phyloP scores from a whole-genome alignment of 2,329 filamentous ascomycete species.

The Pseudonectria buxi region DNA sequence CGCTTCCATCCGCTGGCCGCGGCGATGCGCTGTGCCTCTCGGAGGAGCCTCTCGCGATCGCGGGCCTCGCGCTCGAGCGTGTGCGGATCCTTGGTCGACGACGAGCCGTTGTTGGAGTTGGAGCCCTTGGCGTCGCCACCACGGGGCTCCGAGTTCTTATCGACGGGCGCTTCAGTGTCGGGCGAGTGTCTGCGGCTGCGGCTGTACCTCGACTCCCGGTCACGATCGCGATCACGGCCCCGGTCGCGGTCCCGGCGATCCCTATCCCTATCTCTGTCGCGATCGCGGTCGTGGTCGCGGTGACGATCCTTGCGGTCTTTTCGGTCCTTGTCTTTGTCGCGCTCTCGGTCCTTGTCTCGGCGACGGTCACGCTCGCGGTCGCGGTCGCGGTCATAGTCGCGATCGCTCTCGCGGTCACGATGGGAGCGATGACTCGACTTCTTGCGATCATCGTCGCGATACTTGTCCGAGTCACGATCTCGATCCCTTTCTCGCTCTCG shows the following conservation, averaged over 20 bases:
- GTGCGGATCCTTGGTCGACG: slow-evolving; percentile 51
- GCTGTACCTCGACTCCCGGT: slow-evolving; percentile 27
- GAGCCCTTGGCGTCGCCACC: slow-evolving; percentile 33
- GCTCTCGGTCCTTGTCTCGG: slow-evolving; percentile 33
- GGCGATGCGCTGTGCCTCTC: slow-evolving; percentile 61
- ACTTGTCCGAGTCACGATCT: slow-evolving; percentile 34
- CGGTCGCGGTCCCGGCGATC: slow-evolving; percentile 25
- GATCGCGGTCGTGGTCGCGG: slow-evolving; percentile 24
- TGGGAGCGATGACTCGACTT: slow-evolving; percentile 36
- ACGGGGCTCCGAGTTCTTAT: slow-evolving; percentile 34
- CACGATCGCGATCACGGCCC: slow-evolving; percentile 27
- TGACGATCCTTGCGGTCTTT: slow-evolving; percentile 35
- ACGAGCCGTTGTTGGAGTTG: slow-evolving; percentile 28
- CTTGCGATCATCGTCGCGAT: slow-evolving; percentile 38
- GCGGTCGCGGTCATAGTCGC: slow-evolving; percentile 12
- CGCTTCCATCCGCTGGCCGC: slow-evolving; percentile 46
- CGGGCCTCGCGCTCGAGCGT: slow-evolving; percentile 62
- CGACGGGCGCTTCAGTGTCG: slow-evolving; percentile 24
- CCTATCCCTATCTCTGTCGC: slow-evolving; percentile 27
- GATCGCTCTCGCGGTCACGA: slow-evolving; percentile 33
- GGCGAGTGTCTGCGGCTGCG: slow-evolving; percentile 27
- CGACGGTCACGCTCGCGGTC: slow-evolving; percentile 30
- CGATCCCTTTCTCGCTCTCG: slow-evolving; percentile 11
- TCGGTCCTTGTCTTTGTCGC: slow-evolving; percentile 28
- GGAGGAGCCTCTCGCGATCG: slow-evolving; percentile 58